Conservation (phyloP, 768 basidiomycete genomes). For the Podaxis sp. region DNA sequence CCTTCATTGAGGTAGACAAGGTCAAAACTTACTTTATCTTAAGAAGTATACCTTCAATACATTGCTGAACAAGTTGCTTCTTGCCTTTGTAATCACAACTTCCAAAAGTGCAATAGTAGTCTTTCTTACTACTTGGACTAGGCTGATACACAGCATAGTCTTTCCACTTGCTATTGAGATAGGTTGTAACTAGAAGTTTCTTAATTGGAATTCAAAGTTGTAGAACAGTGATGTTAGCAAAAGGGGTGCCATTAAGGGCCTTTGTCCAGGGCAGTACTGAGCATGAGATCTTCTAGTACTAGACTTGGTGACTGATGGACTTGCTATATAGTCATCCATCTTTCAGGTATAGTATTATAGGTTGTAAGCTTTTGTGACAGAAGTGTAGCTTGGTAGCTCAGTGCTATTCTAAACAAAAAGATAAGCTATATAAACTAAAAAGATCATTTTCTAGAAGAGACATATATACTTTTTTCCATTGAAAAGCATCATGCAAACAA, state of each 20-base stretch:
- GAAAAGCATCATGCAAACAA: background rate
- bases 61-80: slow-evolving; percentile 66
- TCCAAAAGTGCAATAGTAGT: slow-evolving; percentile 4
- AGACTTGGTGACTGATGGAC: slow-evolving; percentile 1
- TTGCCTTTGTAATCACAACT: slow-evolving; percentile 17
- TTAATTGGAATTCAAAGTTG: background rate
- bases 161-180: slow-evolving; percentile 11
- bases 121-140: slow-evolving; percentile 2
- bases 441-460: background rate
- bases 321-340: background rate
- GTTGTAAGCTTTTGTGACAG: background rate
- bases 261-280: background rate
- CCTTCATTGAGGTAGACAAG: background rate
- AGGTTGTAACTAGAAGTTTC: background rate
- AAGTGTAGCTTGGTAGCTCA: background rate
- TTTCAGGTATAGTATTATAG: background rate
- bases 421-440: background rate
- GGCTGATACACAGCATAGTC: slow-evolving; percentile 8
- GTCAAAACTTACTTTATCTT: slow-evolving; percentile 46
- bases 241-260: background rate
- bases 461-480: background rate
- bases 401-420: background rate
- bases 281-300: background rate
- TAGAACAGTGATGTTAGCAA: background rate
- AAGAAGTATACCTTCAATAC: slow-evolving; percentile 60